A percentile compares a stretch with the other conserved stretches of the same genome.
Conservation (phyloP, 495 filamentous ascomycete species). For the Penicillium goetzii region DNA sequence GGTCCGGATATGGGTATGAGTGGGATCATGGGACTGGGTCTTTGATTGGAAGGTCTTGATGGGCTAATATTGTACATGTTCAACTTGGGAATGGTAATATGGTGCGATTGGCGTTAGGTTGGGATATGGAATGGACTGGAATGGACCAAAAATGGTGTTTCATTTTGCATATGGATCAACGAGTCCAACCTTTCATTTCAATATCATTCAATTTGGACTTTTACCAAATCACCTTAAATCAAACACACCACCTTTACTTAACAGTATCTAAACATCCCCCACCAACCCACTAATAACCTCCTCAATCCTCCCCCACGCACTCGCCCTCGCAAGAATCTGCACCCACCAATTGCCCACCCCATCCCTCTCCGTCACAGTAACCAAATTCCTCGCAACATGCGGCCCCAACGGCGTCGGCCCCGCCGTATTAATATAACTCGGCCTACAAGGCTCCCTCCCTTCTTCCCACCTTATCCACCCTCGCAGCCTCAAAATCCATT, state of each 20-base stretch:
- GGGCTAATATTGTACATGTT: neutral
- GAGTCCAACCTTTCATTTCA: neutral
- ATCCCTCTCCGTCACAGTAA: constrained; percentile 17
- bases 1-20: constrained; percentile 17
- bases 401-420: constrained; percentile 5
- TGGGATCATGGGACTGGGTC: constrained; percentile 15
- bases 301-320: constrained; percentile 5
- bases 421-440: constrained; percentile 5
- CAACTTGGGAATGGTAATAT: neutral
- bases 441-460: neutral
- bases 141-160: neutral
- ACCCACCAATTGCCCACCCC: constrained; percentile 12
- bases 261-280: neutral
- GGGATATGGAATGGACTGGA: neutral
- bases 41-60: constrained; percentile 7
- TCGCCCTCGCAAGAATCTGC: constrained; percentile 12
- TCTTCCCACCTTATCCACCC: neutral
- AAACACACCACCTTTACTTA: neutral
- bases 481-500: constrained; percentile 6
- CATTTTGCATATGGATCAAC: neutral
- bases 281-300: neutral
- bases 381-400: constrained; percentile 9
- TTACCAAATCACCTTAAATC: neutral
- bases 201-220: neutral
- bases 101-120: neutral